Evolutionary conservation across 2,329 filamentous ascomycete genomes (phyloP).

Genomic region (Fusarium sp.): DNA sequence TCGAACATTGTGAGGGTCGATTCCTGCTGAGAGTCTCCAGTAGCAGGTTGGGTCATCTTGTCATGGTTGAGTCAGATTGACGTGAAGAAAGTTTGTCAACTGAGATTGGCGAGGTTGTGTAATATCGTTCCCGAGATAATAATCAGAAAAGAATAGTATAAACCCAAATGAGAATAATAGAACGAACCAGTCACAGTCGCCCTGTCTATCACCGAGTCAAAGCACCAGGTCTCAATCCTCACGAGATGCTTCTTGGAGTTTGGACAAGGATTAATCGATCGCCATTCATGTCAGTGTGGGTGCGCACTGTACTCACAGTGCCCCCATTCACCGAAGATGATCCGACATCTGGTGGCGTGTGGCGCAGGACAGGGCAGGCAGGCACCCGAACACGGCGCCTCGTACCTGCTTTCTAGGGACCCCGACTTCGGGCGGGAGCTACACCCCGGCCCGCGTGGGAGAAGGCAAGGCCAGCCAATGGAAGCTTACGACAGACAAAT

Average conservation of each 20-base stretch:
- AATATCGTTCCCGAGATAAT: background rate
- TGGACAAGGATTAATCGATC: slow-evolving; percentile 30
- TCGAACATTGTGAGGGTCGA: slow-evolving; percentile 52
- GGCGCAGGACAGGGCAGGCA: background rate
- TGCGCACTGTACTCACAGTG: slow-evolving; percentile 19
- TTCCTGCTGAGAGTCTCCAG: slow-evolving; percentile 30
- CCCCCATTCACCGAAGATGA: slow-evolving; percentile 13
- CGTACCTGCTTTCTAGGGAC: slow-evolving; percentile 32
- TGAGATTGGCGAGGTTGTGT: background rate
- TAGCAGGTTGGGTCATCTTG: slow-evolving; percentile 44
- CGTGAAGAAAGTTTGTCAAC: background rate
- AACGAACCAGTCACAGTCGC: background rate
- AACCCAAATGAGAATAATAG: background rate
- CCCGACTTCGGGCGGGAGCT: slow-evolving; percentile 17
- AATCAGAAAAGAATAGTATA: background rate
- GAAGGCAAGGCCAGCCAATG: slow-evolving; percentile 26
- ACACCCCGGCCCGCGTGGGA: slow-evolving; percentile 8
- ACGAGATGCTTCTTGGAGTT: slow-evolving; percentile 24
- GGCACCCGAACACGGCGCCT: background rate
- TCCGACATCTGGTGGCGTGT: slow-evolving; percentile 17
- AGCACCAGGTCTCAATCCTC: background rate
- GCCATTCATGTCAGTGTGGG: slow-evolving; percentile 4
- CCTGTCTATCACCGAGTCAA: background rate
- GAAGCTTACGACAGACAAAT: background rate
- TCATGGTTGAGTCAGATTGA: slow-evolving; percentile 20